Conservation (phyloP, 306 rosid species). For the Ormosia semicastrata region DNA sequence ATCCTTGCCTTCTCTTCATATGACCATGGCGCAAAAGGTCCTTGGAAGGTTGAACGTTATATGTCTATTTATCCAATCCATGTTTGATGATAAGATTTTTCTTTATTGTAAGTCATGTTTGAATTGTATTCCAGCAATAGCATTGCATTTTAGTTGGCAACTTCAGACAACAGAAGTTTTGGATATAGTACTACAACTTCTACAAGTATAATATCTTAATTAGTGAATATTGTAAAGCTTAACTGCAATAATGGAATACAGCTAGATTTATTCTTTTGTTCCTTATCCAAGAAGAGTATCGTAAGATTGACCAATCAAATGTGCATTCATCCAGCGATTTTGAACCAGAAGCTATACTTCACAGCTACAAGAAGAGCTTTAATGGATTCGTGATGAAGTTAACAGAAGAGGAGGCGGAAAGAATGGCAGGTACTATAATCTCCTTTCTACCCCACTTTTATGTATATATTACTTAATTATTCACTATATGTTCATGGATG, state of each 20-base stretch:
- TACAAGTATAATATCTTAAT: not conserved
- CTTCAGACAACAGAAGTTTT: not conserved
- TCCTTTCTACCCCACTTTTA: no score
- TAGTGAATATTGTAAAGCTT: not conserved
- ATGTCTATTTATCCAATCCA: not conserved
- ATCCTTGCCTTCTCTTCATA: conserved; percentile 31
- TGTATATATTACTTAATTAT: not conserved
- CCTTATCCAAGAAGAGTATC: not conserved
- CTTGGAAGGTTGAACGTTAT: conserved; percentile 31
- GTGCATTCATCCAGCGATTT: not conserved
- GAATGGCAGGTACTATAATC: conserved; percentile 11
- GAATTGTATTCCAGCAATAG: not conserved
- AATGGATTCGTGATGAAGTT: conserved; percentile 39
- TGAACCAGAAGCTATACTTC: conserved; percentile 22
- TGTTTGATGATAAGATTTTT: not conserved
- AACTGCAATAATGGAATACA: not conserved
- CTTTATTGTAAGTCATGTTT: not conserved
- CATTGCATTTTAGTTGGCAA: not conserved
- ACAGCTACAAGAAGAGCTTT: conserved; percentile 41
- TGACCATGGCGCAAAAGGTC: conserved; percentile 30
- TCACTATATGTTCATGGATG: not conserved
- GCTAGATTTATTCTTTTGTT: not conserved
- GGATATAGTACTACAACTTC: not conserved
- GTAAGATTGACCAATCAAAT: not conserved
- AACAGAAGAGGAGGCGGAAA: conserved; percentile 33